These are phyloP conservation scores for Fusarium proliferatum DNA, from an alignment of 2,329 filamentous ascomycete genomes.

Conservation along the genomic window DNA sequence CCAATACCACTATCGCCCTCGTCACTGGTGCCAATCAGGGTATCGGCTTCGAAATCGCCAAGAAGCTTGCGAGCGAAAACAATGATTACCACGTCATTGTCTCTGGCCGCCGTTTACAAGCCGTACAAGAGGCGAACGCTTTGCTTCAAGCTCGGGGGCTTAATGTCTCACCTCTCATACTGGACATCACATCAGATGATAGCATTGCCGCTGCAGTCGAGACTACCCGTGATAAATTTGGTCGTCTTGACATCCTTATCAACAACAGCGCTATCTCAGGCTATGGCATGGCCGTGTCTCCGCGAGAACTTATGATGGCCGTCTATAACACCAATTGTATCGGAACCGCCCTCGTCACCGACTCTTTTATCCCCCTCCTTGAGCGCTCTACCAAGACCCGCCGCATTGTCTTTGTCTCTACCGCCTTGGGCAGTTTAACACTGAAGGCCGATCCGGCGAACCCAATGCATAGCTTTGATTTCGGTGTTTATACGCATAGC, in stretches of 20 bases:
- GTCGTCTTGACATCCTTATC: conserved; percentile 29
- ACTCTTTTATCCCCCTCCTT: conserved; percentile 25
- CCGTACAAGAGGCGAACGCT: conserved; percentile 14
- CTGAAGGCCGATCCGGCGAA: conserved; percentile 16
- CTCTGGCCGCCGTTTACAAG: conserved; percentile 12
- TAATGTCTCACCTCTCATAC: conserved; percentile 15
- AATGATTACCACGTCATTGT: conserved; percentile 23
- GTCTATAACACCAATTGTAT: conserved; percentile 33
- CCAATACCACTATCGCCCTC: conserved; percentile 17
- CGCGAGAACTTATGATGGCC: conserved; percentile 23
- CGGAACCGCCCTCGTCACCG: conserved; percentile 29
- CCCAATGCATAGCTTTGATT: background rate
- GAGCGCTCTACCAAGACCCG: conserved; percentile 12
- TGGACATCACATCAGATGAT: conserved; percentile 30
- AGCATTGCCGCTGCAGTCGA: conserved; percentile 19
- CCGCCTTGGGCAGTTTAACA: conserved; percentile 21
- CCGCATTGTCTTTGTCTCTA: conserved; percentile 33
- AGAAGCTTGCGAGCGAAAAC: conserved; percentile 20
- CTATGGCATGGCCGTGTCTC: background rate
- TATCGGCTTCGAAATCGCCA: conserved; percentile 22
- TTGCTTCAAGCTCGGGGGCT: conserved; percentile 13
- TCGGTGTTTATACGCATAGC: conserved; percentile 26
- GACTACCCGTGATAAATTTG: conserved; percentile 4
- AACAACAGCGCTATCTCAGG: conserved; percentile 33
- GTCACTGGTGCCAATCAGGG: conserved; percentile 28